A percentile compares a stretch with the other conserved stretches of the same genome.
These are phyloP conservation scores for Alternaria atra DNA, from an alignment of 2,329 filamentous ascomycete genomes.

Conservation along the genomic window DNA sequence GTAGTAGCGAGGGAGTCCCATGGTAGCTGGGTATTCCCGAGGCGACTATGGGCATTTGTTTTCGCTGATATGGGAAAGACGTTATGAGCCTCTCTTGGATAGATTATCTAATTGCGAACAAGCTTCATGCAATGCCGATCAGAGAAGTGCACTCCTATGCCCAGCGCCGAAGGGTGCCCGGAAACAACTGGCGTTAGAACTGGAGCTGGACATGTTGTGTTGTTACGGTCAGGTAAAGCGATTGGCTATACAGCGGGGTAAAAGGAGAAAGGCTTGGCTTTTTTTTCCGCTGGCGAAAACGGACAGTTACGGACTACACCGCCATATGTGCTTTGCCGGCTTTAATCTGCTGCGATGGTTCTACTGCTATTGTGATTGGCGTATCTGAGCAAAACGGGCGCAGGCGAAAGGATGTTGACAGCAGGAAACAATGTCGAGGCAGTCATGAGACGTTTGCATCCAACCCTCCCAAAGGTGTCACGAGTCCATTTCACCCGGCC, in stretches of 20 bases:
- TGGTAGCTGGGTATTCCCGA: slow-evolving; percentile 2
- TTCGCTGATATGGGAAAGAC: background rate
- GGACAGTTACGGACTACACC: slow-evolving; percentile 7
- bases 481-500: slow-evolving; percentile 7
- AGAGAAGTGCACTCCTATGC: background rate
- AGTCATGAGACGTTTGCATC: slow-evolving; percentile 13
- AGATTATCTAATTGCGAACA: background rate
- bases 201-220: slow-evolving; percentile 1
- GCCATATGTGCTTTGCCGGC: slow-evolving; percentile 16
- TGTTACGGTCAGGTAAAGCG: slow-evolving; percentile 8
- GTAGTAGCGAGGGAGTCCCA: background rate
- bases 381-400: background rate
- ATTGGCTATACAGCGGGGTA: slow-evolving; percentile 7
- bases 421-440: slow-evolving; percentile 11
- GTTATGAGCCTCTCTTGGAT: background rate
- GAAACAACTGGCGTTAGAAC: slow-evolving; percentile 4
- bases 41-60: background rate
- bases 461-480: slow-evolving; percentile 1
- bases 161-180: slow-evolving; percentile 1
- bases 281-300: slow-evolving; percentile 1
- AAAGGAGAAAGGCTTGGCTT: slow-evolving; percentile 4
- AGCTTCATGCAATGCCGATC: slow-evolving; percentile 1
- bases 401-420: background rate
- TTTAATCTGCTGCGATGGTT: background rate
- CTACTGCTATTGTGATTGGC: slow-evolving; percentile 3